Evolutionary conservation across 2,329 filamentous ascomycete species (phyloP).

Genomic region (Ophiostoma montium): DNA sequence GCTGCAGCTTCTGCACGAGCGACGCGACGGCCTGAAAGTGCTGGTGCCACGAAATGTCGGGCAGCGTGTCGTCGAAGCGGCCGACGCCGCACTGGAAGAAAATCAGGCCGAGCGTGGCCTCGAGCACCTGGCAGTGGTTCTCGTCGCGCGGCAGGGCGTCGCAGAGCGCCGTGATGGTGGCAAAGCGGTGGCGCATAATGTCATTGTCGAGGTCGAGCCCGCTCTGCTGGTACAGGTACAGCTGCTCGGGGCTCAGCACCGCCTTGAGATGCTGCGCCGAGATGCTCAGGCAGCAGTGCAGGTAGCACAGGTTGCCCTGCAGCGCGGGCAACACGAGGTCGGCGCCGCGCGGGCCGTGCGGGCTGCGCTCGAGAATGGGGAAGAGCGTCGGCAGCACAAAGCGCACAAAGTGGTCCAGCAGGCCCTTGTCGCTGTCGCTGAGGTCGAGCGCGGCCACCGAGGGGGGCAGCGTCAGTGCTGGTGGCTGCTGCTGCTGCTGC

Average conservation of each 20-base stretch:
- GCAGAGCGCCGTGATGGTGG: slow-evolving; percentile 75
- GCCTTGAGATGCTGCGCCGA: slow-evolving; percentile 86
- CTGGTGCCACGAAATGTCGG: slow-evolving; percentile 92
- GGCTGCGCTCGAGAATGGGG: slow-evolving; percentile 80
- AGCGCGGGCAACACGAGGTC: slow-evolving; percentile 78
- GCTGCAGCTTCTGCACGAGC: slow-evolving; percentile 71
- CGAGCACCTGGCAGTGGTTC: slow-evolving; percentile 76
- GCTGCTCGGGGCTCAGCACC: slow-evolving; percentile 30
- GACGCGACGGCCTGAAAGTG: slow-evolving; percentile 87
- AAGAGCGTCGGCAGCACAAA: slow-evolving; percentile 81
- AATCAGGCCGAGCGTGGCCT: slow-evolving; percentile 87
- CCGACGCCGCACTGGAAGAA: slow-evolving; percentile 93
- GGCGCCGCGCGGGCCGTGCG: slow-evolving; percentile 66
- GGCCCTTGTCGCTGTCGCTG: slow-evolving; percentile 71
- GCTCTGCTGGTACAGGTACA: slow-evolving; percentile 22
- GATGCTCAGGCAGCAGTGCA: slow-evolving; percentile 91
- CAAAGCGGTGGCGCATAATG: slow-evolving; percentile 82
- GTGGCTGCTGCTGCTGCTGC: slow-evolving; percentile 37
- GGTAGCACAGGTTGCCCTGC: slow-evolving; percentile 81
- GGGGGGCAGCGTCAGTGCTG: background rate
- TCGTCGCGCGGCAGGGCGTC: slow-evolving; percentile 66
- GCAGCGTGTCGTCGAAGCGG: slow-evolving; percentile 66
- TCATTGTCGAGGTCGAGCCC: slow-evolving; percentile 72
- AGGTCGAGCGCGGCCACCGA: slow-evolving; percentile 54
- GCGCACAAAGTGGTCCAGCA: slow-evolving; percentile 83